Conservation (phyloP, 345 rosid genomes). For the Excoecaria agallocha region DNA sequence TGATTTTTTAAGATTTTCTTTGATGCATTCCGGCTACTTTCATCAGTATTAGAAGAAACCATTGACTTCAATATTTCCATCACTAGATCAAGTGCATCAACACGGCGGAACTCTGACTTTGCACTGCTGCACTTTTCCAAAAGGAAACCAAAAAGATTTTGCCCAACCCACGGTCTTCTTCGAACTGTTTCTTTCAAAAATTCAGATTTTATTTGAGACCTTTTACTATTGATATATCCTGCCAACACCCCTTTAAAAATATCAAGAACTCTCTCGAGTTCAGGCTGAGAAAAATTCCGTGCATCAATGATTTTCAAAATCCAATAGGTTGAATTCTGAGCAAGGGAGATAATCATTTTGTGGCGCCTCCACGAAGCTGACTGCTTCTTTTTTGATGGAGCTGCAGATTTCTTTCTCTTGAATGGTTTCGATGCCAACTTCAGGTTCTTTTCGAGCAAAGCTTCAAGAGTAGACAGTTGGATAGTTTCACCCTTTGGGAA, state of each 20-base stretch:
- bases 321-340: slow-evolving; percentile 78
- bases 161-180: slow-evolving; percentile 74
- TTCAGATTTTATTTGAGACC: slow-evolving; percentile 69
- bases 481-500: slow-evolving; percentile 58
- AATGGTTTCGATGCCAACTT: slow-evolving; percentile 88
- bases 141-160: slow-evolving; percentile 53
- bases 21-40: slow-evolving; percentile 40
- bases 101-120: slow-evolving; percentile 69
- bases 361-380: slow-evolving; percentile 67
- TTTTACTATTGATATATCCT: slow-evolving; percentile 68
- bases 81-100: slow-evolving; percentile 75
- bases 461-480: slow-evolving; percentile 47
- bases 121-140: slow-evolving; percentile 57
- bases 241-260: slow-evolving; percentile 47
- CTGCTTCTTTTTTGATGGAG: slow-evolving; percentile 66
- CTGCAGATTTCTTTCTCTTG: slow-evolving; percentile 69
- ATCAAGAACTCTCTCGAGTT: slow-evolving; percentile 54
- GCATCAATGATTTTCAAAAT: slow-evolving; percentile 73
- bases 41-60: slow-evolving; percentile 39
- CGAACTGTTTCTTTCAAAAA: slow-evolving; percentile 73
- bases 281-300: slow-evolving; percentile 46
- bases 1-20: slow-evolving; percentile 52
- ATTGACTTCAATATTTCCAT: slow-evolving; percentile 55
- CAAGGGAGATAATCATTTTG: slow-evolving; percentile 65
- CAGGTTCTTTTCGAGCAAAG: slow-evolving; percentile 70